Evolutionary conservation across 768 basidiomycete genomes (phyloP), one percentile per base, ranked within the genome.

Genomic region (Phlegmacium glaucopus): DNA sequence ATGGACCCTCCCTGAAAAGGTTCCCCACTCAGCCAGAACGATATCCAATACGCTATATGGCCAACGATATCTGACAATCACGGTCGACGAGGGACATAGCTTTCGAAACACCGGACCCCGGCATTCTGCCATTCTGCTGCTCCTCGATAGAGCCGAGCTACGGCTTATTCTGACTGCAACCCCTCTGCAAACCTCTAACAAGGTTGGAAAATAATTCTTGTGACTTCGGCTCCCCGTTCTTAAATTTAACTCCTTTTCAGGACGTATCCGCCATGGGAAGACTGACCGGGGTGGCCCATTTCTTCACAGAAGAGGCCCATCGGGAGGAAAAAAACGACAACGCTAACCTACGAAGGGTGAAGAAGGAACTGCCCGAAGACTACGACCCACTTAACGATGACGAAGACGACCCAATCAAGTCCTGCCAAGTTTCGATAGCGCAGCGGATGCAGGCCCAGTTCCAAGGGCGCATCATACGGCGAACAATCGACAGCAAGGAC

Each of bases 261-360:
- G 60, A 68, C 29, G 42, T 61, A 2, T 46, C 59, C 1, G 42
- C 51, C 0, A 58, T 69, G 53, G 60, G 61, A 1, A 45, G 62
- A 1, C 48, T 69, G 0, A 28, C 57, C 1, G 65, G 67, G 1
- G 47, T 66, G 1, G 43, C 58, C 0, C 42, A 62, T 32, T 68
- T 67, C 39, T 52, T 62, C 2, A 54, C 51, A 2, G 34, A 59
- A 9, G 37, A 15, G 0, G 51, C 58, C 0, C 29, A 28, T 8
- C 27, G 25, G 0, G 55, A 61, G 6, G 62, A 63, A 34, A 65
- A 61, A 42, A 41, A 43, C 0, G 59, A 67, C 26, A 28, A 22
- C 8, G 5, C 47, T 0, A 45, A 28, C 5, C 42, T 58, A 25
- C 47, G 55, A 8, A 17, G 37, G 0, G 50, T 46, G 4, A 48